Conservation (phyloP, 768 basidiomycete species). For the Amyloporia xantha region DNA sequence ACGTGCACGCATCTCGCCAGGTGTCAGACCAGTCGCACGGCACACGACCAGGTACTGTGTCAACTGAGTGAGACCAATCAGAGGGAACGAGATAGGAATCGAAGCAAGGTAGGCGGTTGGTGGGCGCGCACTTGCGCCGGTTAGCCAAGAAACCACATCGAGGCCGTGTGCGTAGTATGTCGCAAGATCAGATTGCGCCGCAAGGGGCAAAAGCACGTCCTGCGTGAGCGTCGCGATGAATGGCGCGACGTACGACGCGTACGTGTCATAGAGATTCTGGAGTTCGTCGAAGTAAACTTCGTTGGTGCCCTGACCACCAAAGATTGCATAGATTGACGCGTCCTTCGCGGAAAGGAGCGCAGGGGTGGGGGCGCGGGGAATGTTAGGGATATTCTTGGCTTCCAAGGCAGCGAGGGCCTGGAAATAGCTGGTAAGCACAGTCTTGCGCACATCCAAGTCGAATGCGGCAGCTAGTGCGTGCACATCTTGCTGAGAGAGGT, state of each 20-base stretch:
- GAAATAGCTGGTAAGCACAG: conserved; percentile 76
- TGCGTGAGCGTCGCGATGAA: conserved; percentile 60
- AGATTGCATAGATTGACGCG: conserved; percentile 82
- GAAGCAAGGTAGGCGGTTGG: conserved; percentile 84
- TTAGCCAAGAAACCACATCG: conserved; percentile 80
- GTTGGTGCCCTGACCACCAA: conserved; percentile 97
- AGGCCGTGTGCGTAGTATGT: conserved; percentile 77
- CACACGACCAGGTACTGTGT: conserved; percentile 84
- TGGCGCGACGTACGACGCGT: conserved; percentile 76
- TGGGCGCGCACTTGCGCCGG: conserved; percentile 62
- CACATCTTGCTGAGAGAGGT: conserved; percentile 68
- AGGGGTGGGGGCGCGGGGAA: conserved; percentile 56
- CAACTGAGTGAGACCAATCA: conserved; percentile 95
- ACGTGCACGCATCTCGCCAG: conserved; percentile 69
- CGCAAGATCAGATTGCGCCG: conserved; percentile 48
- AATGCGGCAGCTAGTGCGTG: conserved; percentile 75
- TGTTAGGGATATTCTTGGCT: conserved; percentile 41
- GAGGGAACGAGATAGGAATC: conserved; percentile 87
- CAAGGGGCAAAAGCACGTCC: conserved; percentile 67
- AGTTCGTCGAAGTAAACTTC: conserved; percentile 98
- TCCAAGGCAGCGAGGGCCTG: conserved; percentile 65
- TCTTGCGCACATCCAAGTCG: conserved; percentile 68
- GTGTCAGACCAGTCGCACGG: conserved; percentile 66
- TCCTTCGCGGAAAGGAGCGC: conserved; percentile 63
- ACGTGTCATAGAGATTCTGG: conserved; percentile 84